Evolutionary conservation across 2,329 filamentous ascomycete genomes (phyloP), one percentile per base, ranked within the genome.

Genomic region (Sarocladium strictum): DNA sequence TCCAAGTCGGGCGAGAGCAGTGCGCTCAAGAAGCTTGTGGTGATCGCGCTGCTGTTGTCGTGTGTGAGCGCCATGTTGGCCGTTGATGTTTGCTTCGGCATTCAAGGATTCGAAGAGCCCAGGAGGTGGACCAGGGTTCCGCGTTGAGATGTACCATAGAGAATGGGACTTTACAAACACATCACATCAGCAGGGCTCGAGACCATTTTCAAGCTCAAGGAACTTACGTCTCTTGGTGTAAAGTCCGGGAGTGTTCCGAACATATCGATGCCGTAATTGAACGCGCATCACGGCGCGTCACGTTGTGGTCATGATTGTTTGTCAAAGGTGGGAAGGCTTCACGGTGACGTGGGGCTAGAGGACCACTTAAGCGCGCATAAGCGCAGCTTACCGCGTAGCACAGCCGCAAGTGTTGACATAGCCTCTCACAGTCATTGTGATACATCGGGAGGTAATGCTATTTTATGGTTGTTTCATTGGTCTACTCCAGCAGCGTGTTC

Each of bases 81-180:
- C 65, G 59, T 68, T 67, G n/a, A 29, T 10, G 58, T 59, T 61
- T 56, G 60, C 56, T 55, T 67, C 64, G 55, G 60, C 62, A 45
- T 66, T 63, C 41, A 65, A 62, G 53, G 66, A 58, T 49, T 71
- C 67, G 57, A 67, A 60, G 45, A 71, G 63, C 55, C 69, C 59
- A 58, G 64, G 58, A 53, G 69, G 65, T 57, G 65, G 63, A 53
- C 67, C 64, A 17, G 78, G 79, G 64, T 73, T 75, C 52, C 83
- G 79, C 5, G 84, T 79, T 12, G 85, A 84, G 32, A 80, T 81
- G 67, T 89, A 89, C 87, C 87, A 90, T 56, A 90, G 78, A 53
- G 83, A 80, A 67, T 90, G 84, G 33, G 85, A 85, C 87, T 90
- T 61, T 35, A 24, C 9, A 12, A 23, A 17, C 9, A n/a, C 14